Evolutionary conservation across 2,329 filamentous ascomycete genomes (phyloP), one percentile per base, ranked within the genome.

Genomic region (Colletotrichum euphorbiae): DNA sequence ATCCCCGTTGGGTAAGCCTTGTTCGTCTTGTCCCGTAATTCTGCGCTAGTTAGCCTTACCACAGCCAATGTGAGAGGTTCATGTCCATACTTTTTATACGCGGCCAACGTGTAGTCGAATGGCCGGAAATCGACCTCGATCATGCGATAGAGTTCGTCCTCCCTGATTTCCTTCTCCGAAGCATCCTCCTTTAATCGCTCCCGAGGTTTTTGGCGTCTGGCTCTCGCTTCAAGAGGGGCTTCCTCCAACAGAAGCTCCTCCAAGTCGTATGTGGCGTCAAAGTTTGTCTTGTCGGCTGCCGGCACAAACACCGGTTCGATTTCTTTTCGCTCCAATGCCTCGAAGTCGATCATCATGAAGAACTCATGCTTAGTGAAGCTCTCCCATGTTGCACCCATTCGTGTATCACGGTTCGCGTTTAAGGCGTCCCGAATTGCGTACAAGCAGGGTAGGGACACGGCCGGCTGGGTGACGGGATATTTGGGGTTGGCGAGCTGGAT

Each of bases 221-320:
- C 94, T 75, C 96, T 87, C 62, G 96, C 96, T 79, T 99, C 96
- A 5, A 99, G 82, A 1, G 96, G 96, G 12, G 96, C 96, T 77
- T 99, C 96, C 79, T 99, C 96, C 50, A 99, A 80, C 2, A 99
- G 81, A 19, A 99, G 80, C 78, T 99, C 96, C 77, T 99, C 96
- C 57, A 99, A 82, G 78, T 99, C 96, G 77, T 99, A 98, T 0
- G 96, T 99, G 4, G 96, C 96, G 79, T 99, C 96, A 73, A 99
- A 99, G 78, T 99, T 99, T 3, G 96, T 98, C 86, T 99, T 99
- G 55, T 98, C 96, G 63, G 93, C 94, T 0, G 95, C 97, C 0
- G 96, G 96, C 19, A 92, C 88, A 77, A 99, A 99, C 3, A 98
- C 89, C 0, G 96, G 96, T 73, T 94, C 91, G 50, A 98, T 90